These are phyloP conservation scores for Tulasnella calospora DNA, from an alignment of 768 basidiomycete species.

Conservation along the genomic window DNA sequence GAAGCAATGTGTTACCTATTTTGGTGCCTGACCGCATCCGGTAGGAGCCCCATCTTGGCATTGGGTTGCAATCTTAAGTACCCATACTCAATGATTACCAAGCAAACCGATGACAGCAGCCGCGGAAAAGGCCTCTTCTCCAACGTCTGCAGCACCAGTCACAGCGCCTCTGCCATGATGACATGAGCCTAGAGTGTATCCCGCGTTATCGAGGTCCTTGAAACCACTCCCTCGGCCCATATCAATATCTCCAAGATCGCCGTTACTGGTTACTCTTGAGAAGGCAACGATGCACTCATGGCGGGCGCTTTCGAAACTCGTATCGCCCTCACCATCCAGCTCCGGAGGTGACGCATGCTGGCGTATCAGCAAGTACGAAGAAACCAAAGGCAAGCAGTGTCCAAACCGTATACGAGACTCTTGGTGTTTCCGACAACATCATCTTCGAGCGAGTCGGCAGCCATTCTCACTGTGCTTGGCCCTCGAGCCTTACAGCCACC, in stretches of 20 bases:
- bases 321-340: constrained; percentile 56
- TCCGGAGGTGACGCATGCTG: constrained; percentile 58
- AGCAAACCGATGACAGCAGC: constrained; percentile 44
- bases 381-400: constrained; percentile 45
- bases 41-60: too few species aligned
- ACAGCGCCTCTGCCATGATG: constrained; percentile 51
- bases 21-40: too few species aligned
- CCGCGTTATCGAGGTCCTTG: constrained; percentile 58
- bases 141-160: constrained; percentile 47
- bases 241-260: constrained; percentile 50
- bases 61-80: constrained; percentile 19
- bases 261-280: constrained; percentile 56
- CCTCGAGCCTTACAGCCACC: constrained; percentile 43
- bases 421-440: constrained; percentile 46
- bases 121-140: constrained; percentile 57
- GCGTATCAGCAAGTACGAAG: constrained; percentile 52
- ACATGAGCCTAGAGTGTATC: constrained; percentile 61
- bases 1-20: too few species aligned
- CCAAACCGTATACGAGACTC: constrained; percentile 52
- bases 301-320: constrained; percentile 57
- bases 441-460: constrained; percentile 53
- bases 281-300: constrained; percentile 58
- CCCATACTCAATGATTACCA: constrained; percentile 39
- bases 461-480: constrained; percentile 55
- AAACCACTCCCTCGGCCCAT: constrained; percentile 44